These are phyloP conservation scores for Circinella umbellata DNA, from an alignment of 371 early-diverging fungal genomes.

Conservation along the genomic window DNA sequence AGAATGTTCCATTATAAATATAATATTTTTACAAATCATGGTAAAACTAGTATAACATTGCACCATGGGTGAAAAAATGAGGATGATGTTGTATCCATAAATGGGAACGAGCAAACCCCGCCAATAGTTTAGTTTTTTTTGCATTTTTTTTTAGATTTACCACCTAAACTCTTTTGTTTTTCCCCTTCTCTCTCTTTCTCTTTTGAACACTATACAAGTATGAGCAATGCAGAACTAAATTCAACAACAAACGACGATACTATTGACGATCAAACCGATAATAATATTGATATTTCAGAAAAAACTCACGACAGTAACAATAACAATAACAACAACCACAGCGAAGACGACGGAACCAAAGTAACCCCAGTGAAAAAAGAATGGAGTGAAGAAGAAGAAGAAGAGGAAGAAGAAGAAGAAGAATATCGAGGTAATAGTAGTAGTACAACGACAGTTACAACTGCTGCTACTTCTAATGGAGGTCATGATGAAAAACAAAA, in stretches of 20 bases:
- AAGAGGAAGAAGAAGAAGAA: slow-evolving; percentile 4
- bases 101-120: no score
- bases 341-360: no score
- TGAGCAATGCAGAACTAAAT: slow-evolving; percentile 8
- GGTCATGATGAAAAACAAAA: slow-evolving; percentile 2
- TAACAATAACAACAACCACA: not conserved
- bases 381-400: slow-evolving; percentile 4
- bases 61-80: no score
- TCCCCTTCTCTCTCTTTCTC: not conserved
- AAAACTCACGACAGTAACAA: not conserved
- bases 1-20: no score
- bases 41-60: no score
- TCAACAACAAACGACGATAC: not conserved
- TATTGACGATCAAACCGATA: not conserved
- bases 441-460: slow-evolving; percentile 10
- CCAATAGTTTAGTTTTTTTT: no score
- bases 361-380: not conserved
- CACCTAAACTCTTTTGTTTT: slow-evolving; percentile 4
- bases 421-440: slow-evolving; percentile 2
- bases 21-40: no score
- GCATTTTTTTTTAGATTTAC: no score
- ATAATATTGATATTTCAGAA: not conserved
- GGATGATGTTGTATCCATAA: no score
- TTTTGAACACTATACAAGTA: not conserved
- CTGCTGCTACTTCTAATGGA: slow-evolving; percentile 1